phyloP scores from a whole-genome alignment of 1,284 basidiomycete genomes.

The Moesziomyces parantarcticus region DNA sequence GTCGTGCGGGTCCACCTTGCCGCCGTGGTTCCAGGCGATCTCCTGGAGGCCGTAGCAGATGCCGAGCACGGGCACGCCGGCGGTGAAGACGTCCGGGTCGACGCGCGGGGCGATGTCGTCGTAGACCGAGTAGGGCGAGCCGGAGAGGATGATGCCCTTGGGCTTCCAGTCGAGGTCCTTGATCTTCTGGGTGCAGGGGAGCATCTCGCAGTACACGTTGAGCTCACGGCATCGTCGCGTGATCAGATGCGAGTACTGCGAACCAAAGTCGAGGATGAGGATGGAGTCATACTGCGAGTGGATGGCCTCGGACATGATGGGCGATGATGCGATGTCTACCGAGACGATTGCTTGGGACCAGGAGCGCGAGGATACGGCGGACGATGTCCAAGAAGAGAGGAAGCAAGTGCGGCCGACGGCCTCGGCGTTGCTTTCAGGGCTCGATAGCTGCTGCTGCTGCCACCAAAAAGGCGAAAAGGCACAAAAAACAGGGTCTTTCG shows the following conservation, averaged over 20 bases:
- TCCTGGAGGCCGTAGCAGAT: slow-evolving; percentile 99
- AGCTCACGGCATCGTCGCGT: slow-evolving; percentile 97
- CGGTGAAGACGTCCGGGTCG: slow-evolving; percentile 91
- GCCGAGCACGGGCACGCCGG: slow-evolving; percentile 91
- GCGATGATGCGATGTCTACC: neutral
- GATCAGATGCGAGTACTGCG: slow-evolving; percentile 98
- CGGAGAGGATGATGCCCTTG: slow-evolving; percentile 97
- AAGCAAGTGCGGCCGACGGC: slow-evolving; percentile 5
- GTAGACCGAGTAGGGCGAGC: slow-evolving; percentile 98
- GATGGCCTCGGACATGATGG: slow-evolving; percentile 72
- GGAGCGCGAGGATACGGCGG: slow-evolving; percentile 19
- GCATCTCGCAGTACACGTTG: slow-evolving; percentile 96
- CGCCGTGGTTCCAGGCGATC: slow-evolving; percentile 89
- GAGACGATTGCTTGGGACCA: neutral
- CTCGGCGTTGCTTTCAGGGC: too few species aligned
- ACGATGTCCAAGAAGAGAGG: slow-evolving; percentile 45
- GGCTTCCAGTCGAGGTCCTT: slow-evolving; percentile 91
- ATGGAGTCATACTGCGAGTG: slow-evolving; percentile 97
- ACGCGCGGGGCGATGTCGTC: slow-evolving; percentile 91
- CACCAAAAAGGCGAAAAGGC: too few species aligned
- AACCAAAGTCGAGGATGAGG: slow-evolving; percentile 97
- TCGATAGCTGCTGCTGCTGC: neutral
- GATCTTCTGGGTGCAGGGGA: slow-evolving; percentile 95
- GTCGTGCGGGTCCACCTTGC: slow-evolving; percentile 86
- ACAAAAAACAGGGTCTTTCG: slow-evolving; percentile 1